Evolutionary conservation across 2,329 filamentous ascomycete genomes (phyloP).

Genomic region (Setomelanomma holmii): DNA sequence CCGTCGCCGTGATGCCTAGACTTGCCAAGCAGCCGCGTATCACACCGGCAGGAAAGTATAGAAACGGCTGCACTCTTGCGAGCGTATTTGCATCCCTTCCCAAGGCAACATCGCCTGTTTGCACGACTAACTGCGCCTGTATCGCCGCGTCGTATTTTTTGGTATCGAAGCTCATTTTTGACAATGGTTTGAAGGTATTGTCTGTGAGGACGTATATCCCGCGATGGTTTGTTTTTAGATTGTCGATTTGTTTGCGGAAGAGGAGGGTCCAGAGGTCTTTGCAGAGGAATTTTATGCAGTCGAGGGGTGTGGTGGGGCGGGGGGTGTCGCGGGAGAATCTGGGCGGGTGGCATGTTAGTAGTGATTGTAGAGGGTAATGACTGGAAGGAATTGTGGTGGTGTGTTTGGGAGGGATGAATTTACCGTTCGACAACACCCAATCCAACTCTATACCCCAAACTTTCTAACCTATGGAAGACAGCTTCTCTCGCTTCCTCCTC

Average conservation of each 20-base stretch:
- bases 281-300: slow-evolving; percentile 98
- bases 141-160: slow-evolving; percentile 39
- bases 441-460: slow-evolving; percentile 87
- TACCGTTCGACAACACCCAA: slow-evolving; percentile 91
- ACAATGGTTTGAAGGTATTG: slow-evolving; percentile 86
- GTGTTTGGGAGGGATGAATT: slow-evolving; percentile 29
- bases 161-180: slow-evolving; percentile 82
- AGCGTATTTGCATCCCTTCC: slow-evolving; percentile 60
- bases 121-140: slow-evolving; percentile 38
- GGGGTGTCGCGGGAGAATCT: slow-evolving; percentile 85
- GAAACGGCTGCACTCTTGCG: slow-evolving; percentile 63
- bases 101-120: slow-evolving; percentile 38
- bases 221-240: slow-evolving; percentile 96
- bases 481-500: slow-evolving; percentile 86
- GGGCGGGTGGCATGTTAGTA: slow-evolving; percentile 1
- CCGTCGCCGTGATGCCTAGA: slow-evolving; percentile 87
- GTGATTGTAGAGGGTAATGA: not conserved
- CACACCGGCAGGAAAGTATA: slow-evolving; percentile 94
- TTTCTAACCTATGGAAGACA: slow-evolving; percentile 83
- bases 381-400: not conserved
- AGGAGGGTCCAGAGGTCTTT: slow-evolving; percentile 96
- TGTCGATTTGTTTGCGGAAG: slow-evolving; percentile 97
- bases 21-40: slow-evolving; percentile 92
- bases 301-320: slow-evolving; percentile 88
- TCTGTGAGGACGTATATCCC: slow-evolving; percentile 97